These are phyloP conservation scores for Cephalotrichum gorgonifer DNA, from an alignment of 2,329 filamentous ascomycete species.

Conservation along the genomic window DNA sequence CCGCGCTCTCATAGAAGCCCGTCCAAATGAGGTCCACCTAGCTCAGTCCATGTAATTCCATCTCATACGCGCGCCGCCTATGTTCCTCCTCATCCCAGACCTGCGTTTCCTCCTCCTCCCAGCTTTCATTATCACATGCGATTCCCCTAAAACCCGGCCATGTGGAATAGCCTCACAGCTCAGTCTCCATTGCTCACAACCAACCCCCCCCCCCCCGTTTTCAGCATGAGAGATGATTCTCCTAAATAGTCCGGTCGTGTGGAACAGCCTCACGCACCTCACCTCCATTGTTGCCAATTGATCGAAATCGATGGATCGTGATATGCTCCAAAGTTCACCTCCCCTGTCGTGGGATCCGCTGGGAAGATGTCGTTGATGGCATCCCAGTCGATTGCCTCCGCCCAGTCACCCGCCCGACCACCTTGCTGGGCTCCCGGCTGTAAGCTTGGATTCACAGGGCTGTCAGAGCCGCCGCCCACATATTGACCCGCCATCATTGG, in stretches of 20 bases:
- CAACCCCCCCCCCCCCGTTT: no score
- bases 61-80: neutral
- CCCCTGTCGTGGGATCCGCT: constrained; percentile 25
- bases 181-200: no score
- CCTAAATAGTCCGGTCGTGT: no score
- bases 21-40: no score
- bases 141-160: no score
- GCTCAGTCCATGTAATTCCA: no score
- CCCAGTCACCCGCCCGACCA: constrained; percentile 3
- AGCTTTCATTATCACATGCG: no score
- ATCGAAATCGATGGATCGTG: constrained; percentile 23
- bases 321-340: constrained; percentile 25
- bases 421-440: neutral
- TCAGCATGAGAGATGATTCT: no score
- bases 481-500: neutral
- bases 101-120: no score
- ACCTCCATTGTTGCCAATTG: constrained; percentile 15
- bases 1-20: no score
- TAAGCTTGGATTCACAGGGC: neutral
- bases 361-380: constrained; percentile 26
- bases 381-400: constrained; percentile 53
- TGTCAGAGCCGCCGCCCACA: constrained; percentile 6
- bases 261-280: neutral
- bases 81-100: neutral
- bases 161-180: no score